These are phyloP conservation scores for Tylopilus rubrobrunneus DNA, from an alignment of 768 basidiomycete species.

Conservation along the genomic window DNA sequence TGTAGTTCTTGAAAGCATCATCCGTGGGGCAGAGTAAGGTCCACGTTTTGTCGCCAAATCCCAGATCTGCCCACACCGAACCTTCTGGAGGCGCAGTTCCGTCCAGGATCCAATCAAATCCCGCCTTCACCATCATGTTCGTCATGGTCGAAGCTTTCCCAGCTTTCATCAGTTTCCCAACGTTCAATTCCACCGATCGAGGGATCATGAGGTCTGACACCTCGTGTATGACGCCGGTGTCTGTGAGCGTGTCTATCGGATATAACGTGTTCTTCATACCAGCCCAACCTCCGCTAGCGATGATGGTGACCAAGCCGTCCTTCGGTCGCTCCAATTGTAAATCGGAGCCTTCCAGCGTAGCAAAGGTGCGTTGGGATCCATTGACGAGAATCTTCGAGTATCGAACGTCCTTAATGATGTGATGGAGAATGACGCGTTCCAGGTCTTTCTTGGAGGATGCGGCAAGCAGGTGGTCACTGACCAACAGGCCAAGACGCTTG, in stretches of 20 bases:
- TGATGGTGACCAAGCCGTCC: conserved; percentile 44
- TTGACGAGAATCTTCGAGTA: conserved; percentile 61
- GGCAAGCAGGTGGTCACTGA: conserved; percentile 81
- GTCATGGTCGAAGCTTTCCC: conserved; percentile 88
- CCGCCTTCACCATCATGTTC: conserved; percentile 76
- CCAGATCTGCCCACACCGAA: conserved; percentile 57
- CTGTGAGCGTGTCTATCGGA: conserved; percentile 69
- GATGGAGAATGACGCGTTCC: conserved; percentile 82
- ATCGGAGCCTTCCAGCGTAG: conserved; percentile 83
- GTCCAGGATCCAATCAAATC: conserved; percentile 87
- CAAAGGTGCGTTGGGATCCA: conserved; percentile 68
- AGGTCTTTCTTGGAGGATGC: conserved; percentile 77
- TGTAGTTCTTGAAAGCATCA: conserved; percentile 83
- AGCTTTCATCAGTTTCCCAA: conserved; percentile 88
- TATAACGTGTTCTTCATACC: conserved; percentile 59
- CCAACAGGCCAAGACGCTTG: conserved; percentile 74
- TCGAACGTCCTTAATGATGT: conserved; percentile 70
- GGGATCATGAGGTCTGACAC: conserved; percentile 84
- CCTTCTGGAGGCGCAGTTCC: conserved; percentile 75
- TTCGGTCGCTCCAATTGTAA: conserved; percentile 65
- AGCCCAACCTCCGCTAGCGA: conserved; percentile 75
- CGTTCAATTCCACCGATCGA: conserved; percentile 76
- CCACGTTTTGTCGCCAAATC: conserved; percentile 59
- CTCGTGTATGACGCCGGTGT: conserved; percentile 89
- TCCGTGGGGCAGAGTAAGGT: conserved; percentile 90